phyloP scores from a whole-genome alignment of 2,329 filamentous ascomycete species.

The Botrytis byssoidea region DNA sequence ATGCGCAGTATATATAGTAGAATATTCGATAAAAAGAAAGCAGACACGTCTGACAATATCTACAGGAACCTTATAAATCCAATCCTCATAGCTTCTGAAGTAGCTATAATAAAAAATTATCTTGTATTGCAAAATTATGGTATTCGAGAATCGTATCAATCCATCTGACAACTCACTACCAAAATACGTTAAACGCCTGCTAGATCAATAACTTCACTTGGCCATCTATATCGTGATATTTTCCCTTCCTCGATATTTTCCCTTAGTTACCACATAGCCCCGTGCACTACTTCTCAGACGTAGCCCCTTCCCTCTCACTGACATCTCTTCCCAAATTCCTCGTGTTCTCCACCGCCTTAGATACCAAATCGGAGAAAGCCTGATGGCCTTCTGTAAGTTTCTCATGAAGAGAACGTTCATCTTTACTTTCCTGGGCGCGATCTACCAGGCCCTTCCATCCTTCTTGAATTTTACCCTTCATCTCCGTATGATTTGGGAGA shows the following conservation, averaged over 20 bases:
- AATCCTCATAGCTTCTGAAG: neutral
- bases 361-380: conserved; percentile 33
- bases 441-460: conserved; percentile 38
- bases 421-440: conserved; percentile 31
- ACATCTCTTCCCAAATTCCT: conserved; percentile 14
- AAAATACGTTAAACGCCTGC: neutral
- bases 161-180: neutral
- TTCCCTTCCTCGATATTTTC: conserved; percentile 21
- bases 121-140: conserved; percentile 1
- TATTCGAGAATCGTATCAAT: neutral
- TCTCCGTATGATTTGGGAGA: conserved; percentile 27
- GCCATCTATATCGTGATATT: neutral
- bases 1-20: neutral
- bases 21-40: neutral
- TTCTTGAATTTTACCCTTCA: conserved; percentile 28
- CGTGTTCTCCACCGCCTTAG: conserved; percentile 33
- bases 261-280: conserved; percentile 28
- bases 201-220: neutral
- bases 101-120: neutral
- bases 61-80: neutral
- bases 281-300: conserved; percentile 25
- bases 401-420: conserved; percentile 20
- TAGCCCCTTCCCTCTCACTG: conserved; percentile 4
- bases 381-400: conserved; percentile 21
- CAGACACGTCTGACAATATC: neutral